Base-by-base conservation (phyloP, 2,329 filamentous ascomycete genomes). In the Xylaria arbuscula region DNA sequence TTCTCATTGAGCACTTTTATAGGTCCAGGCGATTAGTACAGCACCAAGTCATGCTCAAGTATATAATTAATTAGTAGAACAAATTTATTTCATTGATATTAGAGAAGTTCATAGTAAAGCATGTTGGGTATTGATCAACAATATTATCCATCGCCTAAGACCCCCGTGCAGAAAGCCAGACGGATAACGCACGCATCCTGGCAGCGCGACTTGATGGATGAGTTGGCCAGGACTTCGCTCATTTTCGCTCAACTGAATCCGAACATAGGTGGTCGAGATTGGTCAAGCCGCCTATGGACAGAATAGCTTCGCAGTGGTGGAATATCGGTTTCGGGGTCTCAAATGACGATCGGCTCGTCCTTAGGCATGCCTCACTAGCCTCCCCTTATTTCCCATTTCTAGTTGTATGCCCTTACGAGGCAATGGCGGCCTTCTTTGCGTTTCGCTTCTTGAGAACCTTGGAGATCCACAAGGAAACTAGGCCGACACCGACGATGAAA, bases 401-500 rank as follows among this genome's bases (percentile, higher is more conserved):
- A 36, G 32, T 40, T 58, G 53, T 66, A 34, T 9, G 38, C 69
- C 60, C 67, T 71, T 78, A 77, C 42, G 66, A 68, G 60, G 60
- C 64, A 13, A 73, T 51, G 56, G 71, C 63, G 32, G 72, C 70
- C 73, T 77, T 78, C 66, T 71, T 72, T 42, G 76, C 76, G 64
- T 73, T 75, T 70, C 75, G 72, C 71, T 72, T 75, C 40, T 73
- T 67, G 58, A 78, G 8, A 50, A 56, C 48, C 73, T 75, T 76
- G 50, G 74, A 75, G 73, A 79, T 76, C 71, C 72, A 79, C 22
- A 79, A 69, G 62, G 61, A 62, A 32, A 78, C 56, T 22, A 79
- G 67, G 72, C 76, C 77, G 63, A 72, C 61, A 64, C 68, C 78
- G 58, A 79, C 78, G 34, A 78, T 64, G 73, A 78, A 78, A 58